These are phyloP conservation scores for Flaveria ramosissima DNA, from an alignment of 129 eudicot species.

Conservation along the genomic window DNA sequence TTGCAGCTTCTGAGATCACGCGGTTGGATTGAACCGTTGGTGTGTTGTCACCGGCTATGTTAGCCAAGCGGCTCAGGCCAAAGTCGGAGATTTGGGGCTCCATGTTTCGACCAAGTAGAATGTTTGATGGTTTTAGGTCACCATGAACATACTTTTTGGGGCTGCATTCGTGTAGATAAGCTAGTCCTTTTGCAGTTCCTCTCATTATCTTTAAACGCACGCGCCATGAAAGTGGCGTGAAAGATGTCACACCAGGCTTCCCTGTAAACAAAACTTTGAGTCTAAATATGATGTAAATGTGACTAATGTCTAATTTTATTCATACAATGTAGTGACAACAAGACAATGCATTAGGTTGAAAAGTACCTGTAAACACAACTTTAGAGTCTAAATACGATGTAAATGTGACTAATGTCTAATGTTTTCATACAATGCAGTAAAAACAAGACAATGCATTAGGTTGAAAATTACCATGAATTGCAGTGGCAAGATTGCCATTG, in stretches of 20 bases:
- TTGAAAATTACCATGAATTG: slow-evolving; percentile 70
- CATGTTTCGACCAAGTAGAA: slow-evolving; percentile 71
- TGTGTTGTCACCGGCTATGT: slow-evolving; percentile 79
- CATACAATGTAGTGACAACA: too few relatives aligned
- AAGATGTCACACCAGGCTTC: slow-evolving; percentile 68
- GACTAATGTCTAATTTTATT: too few relatives aligned
- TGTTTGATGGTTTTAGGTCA: slow-evolving; percentile 83
- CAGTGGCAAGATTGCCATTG: slow-evolving; percentile 77
- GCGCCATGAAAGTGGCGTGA: slow-evolving; percentile 76
- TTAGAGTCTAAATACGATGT: too few relatives aligned
- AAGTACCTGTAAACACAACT: slow-evolving; percentile 44
- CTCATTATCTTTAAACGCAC: slow-evolving; percentile 64
- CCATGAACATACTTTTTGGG: slow-evolving; percentile 98
- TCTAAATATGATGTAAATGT: too few relatives aligned
- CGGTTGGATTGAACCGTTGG: slow-evolving; percentile 68
- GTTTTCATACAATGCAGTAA: too few relatives aligned
- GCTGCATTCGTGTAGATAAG: slow-evolving; percentile 85
- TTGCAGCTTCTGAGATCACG: slow-evolving; percentile 51
- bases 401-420: not conserved
- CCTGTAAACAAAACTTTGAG: slow-evolving; percentile 42
- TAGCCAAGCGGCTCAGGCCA: slow-evolving; percentile 88
- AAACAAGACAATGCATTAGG: too few relatives aligned
- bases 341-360: not conserved
- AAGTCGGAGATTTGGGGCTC: slow-evolving; percentile 87
- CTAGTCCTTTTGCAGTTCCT: slow-evolving; percentile 85